These are phyloP conservation scores for Scheffersomyces quercinus DNA, from an alignment of 1,139 yeast species.

Conservation along the genomic window DNA sequence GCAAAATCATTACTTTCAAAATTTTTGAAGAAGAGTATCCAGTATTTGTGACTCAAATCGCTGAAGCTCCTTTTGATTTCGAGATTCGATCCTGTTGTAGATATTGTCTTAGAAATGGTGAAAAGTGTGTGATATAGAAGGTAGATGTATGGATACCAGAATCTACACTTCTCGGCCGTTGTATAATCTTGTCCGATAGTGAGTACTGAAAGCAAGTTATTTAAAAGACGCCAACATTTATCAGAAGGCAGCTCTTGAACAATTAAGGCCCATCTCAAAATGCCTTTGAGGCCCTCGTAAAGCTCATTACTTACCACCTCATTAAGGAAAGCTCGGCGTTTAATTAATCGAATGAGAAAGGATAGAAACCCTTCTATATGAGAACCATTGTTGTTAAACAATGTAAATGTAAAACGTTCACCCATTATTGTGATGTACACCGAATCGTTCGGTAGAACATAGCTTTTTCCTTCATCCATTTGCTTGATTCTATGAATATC, in stretches of 20 bases:
- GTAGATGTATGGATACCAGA: conserved; percentile 24
- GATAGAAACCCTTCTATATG: neutral
- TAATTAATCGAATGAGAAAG: neutral
- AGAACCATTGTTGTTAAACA: conserved; percentile 20
- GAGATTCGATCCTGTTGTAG: neutral
- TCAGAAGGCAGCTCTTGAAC: conserved; percentile 28
- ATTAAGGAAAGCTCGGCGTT: neutral
- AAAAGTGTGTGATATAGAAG: conserved; percentile 20
- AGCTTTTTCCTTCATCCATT: conserved; percentile 25
- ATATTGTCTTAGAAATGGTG: conserved; percentile 1
- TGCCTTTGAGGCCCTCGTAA: conserved; percentile 20
- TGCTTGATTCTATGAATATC: conserved; percentile 20
- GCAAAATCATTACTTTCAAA: conserved; percentile 4
- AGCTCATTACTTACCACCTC: conserved; percentile 12
- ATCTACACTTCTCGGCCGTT: conserved; percentile 2
- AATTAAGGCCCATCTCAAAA: conserved; percentile 36
- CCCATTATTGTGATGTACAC: conserved; percentile 20
- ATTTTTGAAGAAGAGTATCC: neutral
- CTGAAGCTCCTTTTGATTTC: neutral
- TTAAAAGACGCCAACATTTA: conserved; percentile 8
- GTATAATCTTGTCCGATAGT: conserved; percentile 1
- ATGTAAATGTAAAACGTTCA: conserved; percentile 23
- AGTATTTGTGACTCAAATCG: neutral
- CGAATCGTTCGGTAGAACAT: conserved; percentile 18
- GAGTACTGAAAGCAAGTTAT: conserved; percentile 15